Percentiles rank a stretch among this genome's conserved stretches.
Conservation (phyloP, 2,329 filamentous ascomycete genomes). For the Aspergillus pseudotamarii region DNA sequence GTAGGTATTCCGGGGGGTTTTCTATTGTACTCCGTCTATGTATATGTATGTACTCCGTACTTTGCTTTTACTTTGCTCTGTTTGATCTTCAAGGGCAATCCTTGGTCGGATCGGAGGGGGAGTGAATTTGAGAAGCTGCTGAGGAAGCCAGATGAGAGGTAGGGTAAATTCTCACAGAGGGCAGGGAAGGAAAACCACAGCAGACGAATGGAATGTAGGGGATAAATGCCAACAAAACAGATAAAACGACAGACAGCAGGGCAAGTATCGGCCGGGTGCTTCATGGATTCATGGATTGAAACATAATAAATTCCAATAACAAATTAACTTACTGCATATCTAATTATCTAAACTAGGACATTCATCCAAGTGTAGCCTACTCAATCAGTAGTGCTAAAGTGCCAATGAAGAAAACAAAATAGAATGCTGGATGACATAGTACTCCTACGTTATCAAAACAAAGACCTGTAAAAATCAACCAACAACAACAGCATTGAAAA, state of each 20-base stretch:
- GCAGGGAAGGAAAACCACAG: neutral
- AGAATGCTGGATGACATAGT: neutral
- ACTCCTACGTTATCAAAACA: neutral
- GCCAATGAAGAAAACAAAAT: neutral
- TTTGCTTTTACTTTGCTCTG: neutral
- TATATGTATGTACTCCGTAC: neutral
- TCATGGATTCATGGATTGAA: neutral
- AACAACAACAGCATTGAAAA: neutral
- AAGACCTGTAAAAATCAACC: neutral
- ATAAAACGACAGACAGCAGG: neutral
- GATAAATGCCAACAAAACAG: neutral
- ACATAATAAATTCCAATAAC: neutral
- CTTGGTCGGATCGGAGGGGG: neutral
- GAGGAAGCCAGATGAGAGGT: too few species aligned
- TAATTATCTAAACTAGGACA: neutral
- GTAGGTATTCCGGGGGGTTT: too few species aligned
- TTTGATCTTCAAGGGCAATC: neutral
- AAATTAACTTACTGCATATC: neutral
- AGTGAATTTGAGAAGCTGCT: too few species aligned
- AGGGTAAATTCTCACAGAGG: neutral
- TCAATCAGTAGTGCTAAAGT: neutral
- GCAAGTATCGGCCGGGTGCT: neutral
- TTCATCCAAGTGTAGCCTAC: neutral
- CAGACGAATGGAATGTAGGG: neutral
- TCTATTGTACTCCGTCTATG: too few species aligned